Base-by-base conservation (phyloP, 352 stramenopile species). In the Thalassiosira livingstoniorum region DNA sequence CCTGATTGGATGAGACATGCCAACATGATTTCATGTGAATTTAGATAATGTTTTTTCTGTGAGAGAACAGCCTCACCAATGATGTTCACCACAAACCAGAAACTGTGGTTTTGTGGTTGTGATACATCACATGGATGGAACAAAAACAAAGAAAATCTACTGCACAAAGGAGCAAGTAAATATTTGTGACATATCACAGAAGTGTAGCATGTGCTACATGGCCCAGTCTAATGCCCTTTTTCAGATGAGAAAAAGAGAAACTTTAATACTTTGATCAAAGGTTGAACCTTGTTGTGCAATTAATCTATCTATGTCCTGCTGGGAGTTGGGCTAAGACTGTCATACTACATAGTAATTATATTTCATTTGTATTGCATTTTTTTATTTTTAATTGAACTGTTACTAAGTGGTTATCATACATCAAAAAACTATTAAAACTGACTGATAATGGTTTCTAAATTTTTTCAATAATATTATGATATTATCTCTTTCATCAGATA, bases 1-100 rank as follows among this genome's bases (percentile, higher is more conserved):
- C 47, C 47, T 29, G 4, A 15, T n/a, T 58, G 47, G 47, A 58
- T 58, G 47, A 11, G 47, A 7, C 47, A 58, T 7, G 27, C 11
- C 11, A 15, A 58, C 21, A 29, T 58, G 4, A 5, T 29, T 27
- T n/a, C 47, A 29, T 58, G 47, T 27, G 57, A 64, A 39, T 82
- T 54, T 54, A 45, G 45, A 11, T 51, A 71, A 21, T 82, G 74
- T 43, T 82, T 55, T 58, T n/a, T 58, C 27, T 58, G 47, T 23
- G 4, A 29, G n/a, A n/a, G 11, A 15, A 58, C 7, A n/a, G 21
- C 27, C 21, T 29, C 21, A 29, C 11, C 27, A 58, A 58, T 23
- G 47, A n/a, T 23, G 27, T 58, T 58, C 5, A 7, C 4, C 47
- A 51, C 42, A 10, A 18, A 10, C 42, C 42, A 18, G 42, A 51